These are phyloP conservation scores for Magnaporthales sp. DNA, from an alignment of 2,329 filamentous ascomycete genomes.

Conservation along the genomic window DNA sequence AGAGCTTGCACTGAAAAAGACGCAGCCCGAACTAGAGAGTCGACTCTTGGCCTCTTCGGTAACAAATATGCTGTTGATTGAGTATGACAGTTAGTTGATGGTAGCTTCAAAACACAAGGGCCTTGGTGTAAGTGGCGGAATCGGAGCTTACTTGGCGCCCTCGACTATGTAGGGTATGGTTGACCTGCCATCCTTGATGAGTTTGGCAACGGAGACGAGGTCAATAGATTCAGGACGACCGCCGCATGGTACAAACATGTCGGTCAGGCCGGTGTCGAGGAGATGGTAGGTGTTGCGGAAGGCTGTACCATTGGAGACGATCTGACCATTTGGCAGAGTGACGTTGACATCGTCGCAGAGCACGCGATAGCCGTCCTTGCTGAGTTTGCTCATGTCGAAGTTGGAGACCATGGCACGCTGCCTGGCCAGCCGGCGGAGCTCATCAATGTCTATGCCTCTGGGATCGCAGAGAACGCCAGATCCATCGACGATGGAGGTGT, in stretches of 20 bases:
- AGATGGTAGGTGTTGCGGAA: slow-evolving; percentile 99
- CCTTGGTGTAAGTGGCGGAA: too few species aligned
- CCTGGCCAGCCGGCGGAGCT: slow-evolving; percentile 78
- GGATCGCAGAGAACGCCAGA: slow-evolving; percentile 92
- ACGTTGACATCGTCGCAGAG: slow-evolving; percentile 86
- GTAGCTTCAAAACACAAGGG: not conserved
- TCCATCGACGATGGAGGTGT: slow-evolving; percentile 91
- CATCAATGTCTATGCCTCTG: slow-evolving; percentile 72
- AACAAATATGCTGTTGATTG: slow-evolving; percentile 79
- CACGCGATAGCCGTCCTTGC: slow-evolving; percentile 79
- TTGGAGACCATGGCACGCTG: slow-evolving; percentile 81
- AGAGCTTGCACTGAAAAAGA: slow-evolving; percentile 51
- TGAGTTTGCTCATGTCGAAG: slow-evolving; percentile 80
- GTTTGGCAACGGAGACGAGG: slow-evolving; percentile 72
- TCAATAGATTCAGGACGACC: slow-evolving; percentile 96
- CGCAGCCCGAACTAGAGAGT: slow-evolving; percentile 87
- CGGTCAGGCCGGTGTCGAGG: slow-evolving; percentile 65
- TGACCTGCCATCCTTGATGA: slow-evolving; percentile 84
- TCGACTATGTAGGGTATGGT: slow-evolving; percentile 93
- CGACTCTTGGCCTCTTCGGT: slow-evolving; percentile 96
- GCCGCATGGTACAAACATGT: slow-evolving; percentile 92
- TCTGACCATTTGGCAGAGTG: slow-evolving; percentile 78
- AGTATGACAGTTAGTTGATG: slow-evolving; percentile 30
- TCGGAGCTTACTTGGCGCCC: too few species aligned
- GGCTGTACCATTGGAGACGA: slow-evolving; percentile 80